These are phyloP conservation scores for Suhomyces kilbournensis DNA, from an alignment of 805 yeast species.

Conservation along the genomic window DNA sequence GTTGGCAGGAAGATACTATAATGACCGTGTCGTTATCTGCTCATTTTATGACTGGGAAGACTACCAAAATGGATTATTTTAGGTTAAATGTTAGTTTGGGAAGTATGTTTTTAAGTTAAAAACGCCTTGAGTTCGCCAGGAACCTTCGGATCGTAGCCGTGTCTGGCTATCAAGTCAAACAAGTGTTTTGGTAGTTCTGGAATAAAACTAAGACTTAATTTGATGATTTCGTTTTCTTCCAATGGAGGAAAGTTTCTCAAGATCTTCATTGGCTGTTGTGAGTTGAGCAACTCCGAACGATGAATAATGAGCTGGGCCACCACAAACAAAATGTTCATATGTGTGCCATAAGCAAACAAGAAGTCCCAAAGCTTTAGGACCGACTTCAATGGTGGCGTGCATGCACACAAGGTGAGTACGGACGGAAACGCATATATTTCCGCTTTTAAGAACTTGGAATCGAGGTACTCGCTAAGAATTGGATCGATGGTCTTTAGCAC, in stretches of 20 bases:
- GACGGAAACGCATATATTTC: conserved; percentile 86
- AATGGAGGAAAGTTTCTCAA: conserved; percentile 70
- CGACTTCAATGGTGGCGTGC: conserved; percentile 80
- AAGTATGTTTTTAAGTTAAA: conserved; percentile 24
- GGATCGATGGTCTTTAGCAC: conserved; percentile 73
- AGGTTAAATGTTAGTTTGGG: conserved; percentile 17
- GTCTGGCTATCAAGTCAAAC: conserved; percentile 61
- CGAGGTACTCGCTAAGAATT: conserved; percentile 55
- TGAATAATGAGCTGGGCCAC: conserved; percentile 78
- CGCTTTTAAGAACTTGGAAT: conserved; percentile 68
- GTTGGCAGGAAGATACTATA: conserved; percentile 63
- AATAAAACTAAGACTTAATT: conserved; percentile 74
- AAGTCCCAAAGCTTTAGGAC: conserved; percentile 86
- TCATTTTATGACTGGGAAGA: conserved; percentile 60
- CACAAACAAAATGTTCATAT: conserved; percentile 78
- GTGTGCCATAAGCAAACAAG: conserved; percentile 85
- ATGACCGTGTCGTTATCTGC: conserved; percentile 66
- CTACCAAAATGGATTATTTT: conserved; percentile 41
- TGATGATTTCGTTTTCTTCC: conserved; percentile 71
- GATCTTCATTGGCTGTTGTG: conserved; percentile 70
- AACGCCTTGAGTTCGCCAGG: conserved; percentile 29
- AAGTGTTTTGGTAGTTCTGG: conserved; percentile 68
- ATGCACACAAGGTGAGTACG: conserved; percentile 79
- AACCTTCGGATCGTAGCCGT: conserved; percentile 52
- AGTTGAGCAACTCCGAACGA: conserved; percentile 56